Conservation (phyloP, 257 asterid genomes). For the Rubia yunnanensis region DNA sequence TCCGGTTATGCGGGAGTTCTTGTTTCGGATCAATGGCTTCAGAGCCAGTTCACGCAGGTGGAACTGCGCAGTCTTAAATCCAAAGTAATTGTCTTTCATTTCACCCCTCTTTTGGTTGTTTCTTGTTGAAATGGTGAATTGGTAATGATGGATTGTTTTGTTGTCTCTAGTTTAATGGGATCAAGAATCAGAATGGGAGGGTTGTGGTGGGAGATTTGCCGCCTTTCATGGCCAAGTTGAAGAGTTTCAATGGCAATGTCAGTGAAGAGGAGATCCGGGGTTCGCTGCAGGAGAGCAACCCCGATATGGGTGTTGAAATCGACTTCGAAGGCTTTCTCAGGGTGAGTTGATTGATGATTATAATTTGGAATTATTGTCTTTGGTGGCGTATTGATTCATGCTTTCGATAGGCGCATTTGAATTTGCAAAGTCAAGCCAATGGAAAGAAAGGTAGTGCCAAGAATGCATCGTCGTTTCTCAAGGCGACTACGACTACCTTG, state of each 20-base stretch:
- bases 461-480: constrained; percentile 67
- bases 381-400: constrained; percentile 17
- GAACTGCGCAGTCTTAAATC: constrained; percentile 83
- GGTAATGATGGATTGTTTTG: constrained; percentile 1
- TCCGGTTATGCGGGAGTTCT: constrained; percentile 75
- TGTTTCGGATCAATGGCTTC: constrained; percentile 96
- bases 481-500: constrained; percentile 81
- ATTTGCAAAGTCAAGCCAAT: constrained; percentile 56
- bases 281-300: constrained; percentile 41
- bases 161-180: constrained; percentile 41
- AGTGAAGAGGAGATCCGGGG: constrained; percentile 63
- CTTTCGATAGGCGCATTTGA: constrained; percentile 60
- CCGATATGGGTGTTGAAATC: constrained; percentile 50
- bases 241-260: constrained; percentile 42
- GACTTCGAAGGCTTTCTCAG: constrained; percentile 92
- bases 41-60: constrained; percentile 89
- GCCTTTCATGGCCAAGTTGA: constrained; percentile 55
- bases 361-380: not conserved
- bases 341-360: constrained; percentile 54
- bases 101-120: not conserved
- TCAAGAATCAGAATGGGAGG: constrained; percentile 68
- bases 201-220: constrained; percentile 70
- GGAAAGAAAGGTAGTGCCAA: constrained; percentile 51
- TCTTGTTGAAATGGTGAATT: not conserved
- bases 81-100: constrained; percentile 41